A percentile compares a stretch with the other conserved stretches of the same genome.
Conservation (phyloP, 352 stramenopile species). For the Nothophytophthora sp. region DNA sequence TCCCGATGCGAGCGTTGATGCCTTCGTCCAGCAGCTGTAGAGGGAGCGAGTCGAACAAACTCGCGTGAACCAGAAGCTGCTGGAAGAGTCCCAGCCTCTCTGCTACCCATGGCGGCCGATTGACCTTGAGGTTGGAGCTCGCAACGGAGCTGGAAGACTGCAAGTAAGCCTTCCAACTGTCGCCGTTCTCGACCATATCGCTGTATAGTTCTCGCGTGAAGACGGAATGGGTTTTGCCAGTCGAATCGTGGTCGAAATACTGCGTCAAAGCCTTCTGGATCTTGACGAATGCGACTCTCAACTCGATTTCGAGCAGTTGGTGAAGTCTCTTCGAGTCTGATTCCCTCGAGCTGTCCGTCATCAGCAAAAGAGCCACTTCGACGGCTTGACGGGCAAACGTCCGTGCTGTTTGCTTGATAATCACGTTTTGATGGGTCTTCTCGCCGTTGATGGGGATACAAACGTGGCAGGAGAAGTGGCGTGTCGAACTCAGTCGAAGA, state of each 20-base stretch:
- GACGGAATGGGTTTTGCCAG: not conserved
- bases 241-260: not conserved
- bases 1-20: conserved; percentile 25
- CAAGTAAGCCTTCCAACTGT: conserved; percentile 32
- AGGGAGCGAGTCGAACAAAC: conserved; percentile 28
- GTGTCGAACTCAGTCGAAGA: conserved; percentile 8
- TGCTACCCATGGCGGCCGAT: conserved; percentile 27
- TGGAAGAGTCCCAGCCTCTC: conserved; percentile 22
- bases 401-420: conserved; percentile 11
- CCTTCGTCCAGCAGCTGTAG: conserved; percentile 23
- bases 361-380: conserved; percentile 1
- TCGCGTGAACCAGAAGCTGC: conserved; percentile 31
- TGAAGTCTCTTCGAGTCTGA: not conserved
- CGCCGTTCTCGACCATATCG: conserved; percentile 31
- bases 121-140: not conserved
- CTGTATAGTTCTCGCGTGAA: conserved; percentile 16
- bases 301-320: conserved; percentile 13
- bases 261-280: conserved; percentile 23
- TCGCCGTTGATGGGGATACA: not conserved
- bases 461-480: conserved; percentile 13
- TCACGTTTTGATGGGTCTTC: not conserved
- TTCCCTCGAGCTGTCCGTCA: not conserved
- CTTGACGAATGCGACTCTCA: conserved; percentile 13
- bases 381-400: conserved; percentile 11
- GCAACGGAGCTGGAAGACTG: too few relatives aligned